A percentile compares a stretch with the other conserved stretches of the same genome.
Evolutionary conservation across 2,329 filamentous ascomycete species (phyloP).

Genomic region (Alternaria sp.): DNA sequence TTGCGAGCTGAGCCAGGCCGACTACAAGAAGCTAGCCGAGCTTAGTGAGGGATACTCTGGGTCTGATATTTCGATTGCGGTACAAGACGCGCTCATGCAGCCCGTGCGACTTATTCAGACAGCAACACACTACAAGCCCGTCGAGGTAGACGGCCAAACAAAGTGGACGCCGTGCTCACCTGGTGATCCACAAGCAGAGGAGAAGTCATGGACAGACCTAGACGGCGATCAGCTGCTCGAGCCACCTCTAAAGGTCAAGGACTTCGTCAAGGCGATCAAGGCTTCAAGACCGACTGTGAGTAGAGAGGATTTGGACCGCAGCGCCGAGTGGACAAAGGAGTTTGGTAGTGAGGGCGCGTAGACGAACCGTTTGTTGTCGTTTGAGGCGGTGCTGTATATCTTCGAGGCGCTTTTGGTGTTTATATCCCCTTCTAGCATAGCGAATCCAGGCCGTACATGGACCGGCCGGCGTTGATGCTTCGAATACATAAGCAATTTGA

Average conservation of each 20-base stretch:
- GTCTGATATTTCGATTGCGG: conserved; percentile 93
- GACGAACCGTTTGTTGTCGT: not conserved
- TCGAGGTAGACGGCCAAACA: conserved; percentile 68
- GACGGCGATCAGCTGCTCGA: conserved; percentile 84
- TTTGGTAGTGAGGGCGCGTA: conserved; percentile 88
- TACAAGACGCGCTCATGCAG: conserved; percentile 97
- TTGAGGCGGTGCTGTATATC: conserved; percentile 3
- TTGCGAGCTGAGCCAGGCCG: conserved; percentile 76
- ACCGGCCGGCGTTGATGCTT: not conserved
- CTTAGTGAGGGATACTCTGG: conserved; percentile 94
- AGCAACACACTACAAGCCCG: conserved; percentile 96
- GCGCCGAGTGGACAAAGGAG: conserved; percentile 92
- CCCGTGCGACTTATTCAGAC: conserved; percentile 96
- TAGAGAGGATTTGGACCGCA: conserved; percentile 79
- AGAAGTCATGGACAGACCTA: conserved; percentile 93
- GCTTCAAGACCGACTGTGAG: conserved; percentile 89
- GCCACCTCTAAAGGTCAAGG: conserved; percentile 83
- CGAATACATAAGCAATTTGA: not conserved
- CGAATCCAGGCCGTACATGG: conserved; percentile 6
- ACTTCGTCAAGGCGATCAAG: conserved; percentile 92
- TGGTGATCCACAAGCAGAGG: conserved; percentile 80
- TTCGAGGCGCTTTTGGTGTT: conserved; percentile 18
- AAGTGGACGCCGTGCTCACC: conserved; percentile 92
- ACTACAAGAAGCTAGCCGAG: conserved; percentile 80
- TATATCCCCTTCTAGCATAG: conserved; percentile 16